Evolutionary conservation across 306 rosid species (phyloP).

Genomic region (Cicer pinnatifidum): DNA sequence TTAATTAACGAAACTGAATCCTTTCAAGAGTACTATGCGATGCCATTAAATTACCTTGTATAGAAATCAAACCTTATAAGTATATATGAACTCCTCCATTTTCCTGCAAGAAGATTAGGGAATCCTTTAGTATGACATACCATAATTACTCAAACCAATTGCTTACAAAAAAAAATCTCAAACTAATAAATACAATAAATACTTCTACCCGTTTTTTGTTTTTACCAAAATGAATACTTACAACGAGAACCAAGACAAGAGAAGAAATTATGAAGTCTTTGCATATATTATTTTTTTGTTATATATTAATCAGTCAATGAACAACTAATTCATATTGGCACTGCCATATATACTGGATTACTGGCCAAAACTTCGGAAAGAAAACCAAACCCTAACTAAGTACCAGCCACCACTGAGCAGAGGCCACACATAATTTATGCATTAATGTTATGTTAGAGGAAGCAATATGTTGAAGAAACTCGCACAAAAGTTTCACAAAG

Average conservation of each 20-base stretch:
- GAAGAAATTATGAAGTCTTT: too few relatives aligned
- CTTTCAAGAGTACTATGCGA: constrained; percentile 25
- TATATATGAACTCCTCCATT: constrained; percentile 28
- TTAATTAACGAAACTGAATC: constrained; percentile 27
- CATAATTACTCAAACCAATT: too few relatives aligned
- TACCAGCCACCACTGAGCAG: constrained; percentile 19
- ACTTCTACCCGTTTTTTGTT: too few relatives aligned
- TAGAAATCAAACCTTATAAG: constrained; percentile 36
- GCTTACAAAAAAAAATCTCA: too few relatives aligned
- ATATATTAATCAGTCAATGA: background rate
- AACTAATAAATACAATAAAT: too few relatives aligned
- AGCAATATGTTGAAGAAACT: constrained; percentile 33
- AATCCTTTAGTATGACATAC: background rate
- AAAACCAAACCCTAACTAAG: constrained; percentile 49
- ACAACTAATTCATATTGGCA: background rate
- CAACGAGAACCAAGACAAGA: too few relatives aligned
- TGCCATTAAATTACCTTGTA: constrained; percentile 27
- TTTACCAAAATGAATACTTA: too few relatives aligned
- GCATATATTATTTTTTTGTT: too few relatives aligned
- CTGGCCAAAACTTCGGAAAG: background rate
- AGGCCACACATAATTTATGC: constrained; percentile 42
- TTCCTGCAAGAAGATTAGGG: constrained; percentile 42
- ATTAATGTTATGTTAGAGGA: constrained; percentile 37
- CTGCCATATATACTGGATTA: background rate
- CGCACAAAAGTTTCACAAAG: constrained; percentile 26